Evolutionary conservation across 2,329 filamentous ascomycete genomes (phyloP).

Genomic region (Fusarium hainanense): DNA sequence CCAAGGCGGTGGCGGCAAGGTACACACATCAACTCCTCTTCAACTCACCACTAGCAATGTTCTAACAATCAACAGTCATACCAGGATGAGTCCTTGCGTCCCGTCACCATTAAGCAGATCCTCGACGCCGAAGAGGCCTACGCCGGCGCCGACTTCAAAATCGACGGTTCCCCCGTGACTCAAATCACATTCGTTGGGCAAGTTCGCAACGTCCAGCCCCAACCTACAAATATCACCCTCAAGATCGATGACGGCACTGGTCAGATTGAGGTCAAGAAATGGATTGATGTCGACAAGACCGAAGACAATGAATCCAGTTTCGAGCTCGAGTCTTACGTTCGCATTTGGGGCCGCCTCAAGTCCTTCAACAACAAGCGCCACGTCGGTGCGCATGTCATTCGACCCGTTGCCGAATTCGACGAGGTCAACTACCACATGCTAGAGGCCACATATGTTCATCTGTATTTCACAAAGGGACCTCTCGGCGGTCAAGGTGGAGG

Average conservation of each 20-base stretch:
- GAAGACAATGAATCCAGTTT: constrained; percentile 64
- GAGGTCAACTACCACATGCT: constrained; percentile 94
- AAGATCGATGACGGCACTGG: constrained; percentile 96
- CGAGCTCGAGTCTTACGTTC: constrained; percentile 81
- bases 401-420: constrained; percentile 85
- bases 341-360: constrained; percentile 87
- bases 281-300: constrained; percentile 74
- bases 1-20: constrained; percentile 60
- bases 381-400: constrained; percentile 82
- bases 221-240: constrained; percentile 92
- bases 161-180: constrained; percentile 80
- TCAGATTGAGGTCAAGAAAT: constrained; percentile 89
- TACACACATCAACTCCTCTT: constrained; percentile 47
- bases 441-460: constrained; percentile 88
- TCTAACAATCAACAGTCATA: constrained; percentile 60
- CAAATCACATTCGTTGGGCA: constrained; percentile 87
- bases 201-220: constrained; percentile 85
- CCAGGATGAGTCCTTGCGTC: constrained; percentile 86
- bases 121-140: constrained; percentile 83
- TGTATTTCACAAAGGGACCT: constrained; percentile 81
- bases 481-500: constrained; percentile 55
- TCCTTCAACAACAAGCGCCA: constrained; percentile 85
- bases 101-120: constrained; percentile 95
- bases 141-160: constrained; percentile 78
- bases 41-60: background rate